These are phyloP conservation scores for Venturia effusa DNA, from an alignment of 2,329 filamentous ascomycete genomes.

Conservation along the genomic window DNA sequence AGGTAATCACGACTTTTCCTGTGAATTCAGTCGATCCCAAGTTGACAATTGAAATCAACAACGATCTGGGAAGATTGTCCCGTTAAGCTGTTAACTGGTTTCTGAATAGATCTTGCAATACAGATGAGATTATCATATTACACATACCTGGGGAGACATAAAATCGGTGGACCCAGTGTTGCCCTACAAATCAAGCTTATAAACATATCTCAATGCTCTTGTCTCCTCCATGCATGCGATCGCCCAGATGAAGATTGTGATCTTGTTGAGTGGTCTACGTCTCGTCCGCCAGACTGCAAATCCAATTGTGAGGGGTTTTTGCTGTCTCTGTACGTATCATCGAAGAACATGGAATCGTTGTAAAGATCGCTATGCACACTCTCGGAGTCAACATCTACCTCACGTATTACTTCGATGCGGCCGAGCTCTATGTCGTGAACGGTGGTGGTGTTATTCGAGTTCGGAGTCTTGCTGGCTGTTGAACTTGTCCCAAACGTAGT, in stretches of 20 bases:
- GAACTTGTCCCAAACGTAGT: background rate
- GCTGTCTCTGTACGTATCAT: background rate
- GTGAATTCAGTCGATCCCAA: too few relatives aligned
- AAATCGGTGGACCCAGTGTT: too few relatives aligned
- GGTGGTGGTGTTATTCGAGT: background rate
- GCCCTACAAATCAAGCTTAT: background rate
- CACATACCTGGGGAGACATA: too few relatives aligned
- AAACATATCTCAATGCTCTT: background rate
- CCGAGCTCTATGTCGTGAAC: conserved; percentile 1
- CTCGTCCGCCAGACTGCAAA: background rate
- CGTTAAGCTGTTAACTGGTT: too few relatives aligned
- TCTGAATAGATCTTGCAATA: too few relatives aligned
- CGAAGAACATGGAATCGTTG: background rate
- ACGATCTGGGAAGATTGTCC: too few relatives aligned
- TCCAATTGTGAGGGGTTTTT: background rate
- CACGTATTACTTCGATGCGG: background rate
- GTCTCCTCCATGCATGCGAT: background rate
- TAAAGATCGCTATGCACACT: background rate
- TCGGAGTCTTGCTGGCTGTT: background rate
- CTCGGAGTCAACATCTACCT: background rate
- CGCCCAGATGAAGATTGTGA: background rate
- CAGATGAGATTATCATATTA: too few relatives aligned
- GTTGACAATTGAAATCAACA: too few relatives aligned
- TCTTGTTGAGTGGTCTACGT: background rate
- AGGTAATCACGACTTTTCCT: too few relatives aligned